Base-by-base conservation (phyloP, 129 eudicot genomes). In the Escallonia herrerae region DNA sequence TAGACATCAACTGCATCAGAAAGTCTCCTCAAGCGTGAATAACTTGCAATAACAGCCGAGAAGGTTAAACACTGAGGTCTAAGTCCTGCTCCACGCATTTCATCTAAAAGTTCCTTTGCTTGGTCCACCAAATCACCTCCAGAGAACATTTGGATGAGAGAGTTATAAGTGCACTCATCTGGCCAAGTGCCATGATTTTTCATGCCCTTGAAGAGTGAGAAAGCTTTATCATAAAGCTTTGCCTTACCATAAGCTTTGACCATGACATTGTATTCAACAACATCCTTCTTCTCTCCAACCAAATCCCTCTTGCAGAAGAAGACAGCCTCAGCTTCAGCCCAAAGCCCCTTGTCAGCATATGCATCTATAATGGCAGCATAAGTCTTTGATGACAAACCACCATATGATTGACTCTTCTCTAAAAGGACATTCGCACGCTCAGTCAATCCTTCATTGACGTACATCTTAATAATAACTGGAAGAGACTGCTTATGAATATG, bases 201-300 rank as follows among this genome's bases (percentile, higher is more conserved):
- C 97, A 91, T 91, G 40, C 84, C 76, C 79, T 78, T 84, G 59
- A 87, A 87, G 65, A 87, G 83, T 11, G 67, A 60, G 64, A 82
- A 75, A 53, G 97, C 97, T 81, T 81, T 81, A 66, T 87, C 96
- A 51, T 80, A 81, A 40, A 84, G 80, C 59, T 83, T 65, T 60
- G 84, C 96, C 58, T 73, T 83, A 9, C 97, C 97, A 65, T 84
- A 91, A n/a, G 96, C 96, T 74, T 91, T 91, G 60, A 87, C 80
- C 95, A 91, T 81, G 50, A 90, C 91, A 72, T 90, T 86, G 60
- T 90, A 90, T 65, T 83, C 97, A 69, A 77, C 59, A 48, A 86
- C 66, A 70, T 86, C 95, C 62, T 79, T 88, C 56, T 70, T 76
- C 64, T 72, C 72, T 56, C 80, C 87, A 67, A 5, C 43, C 5